These are phyloP conservation scores for Phytophthora ramorum DNA, from an alignment of 352 stramenopile genomes.

Conservation along the genomic window DNA sequence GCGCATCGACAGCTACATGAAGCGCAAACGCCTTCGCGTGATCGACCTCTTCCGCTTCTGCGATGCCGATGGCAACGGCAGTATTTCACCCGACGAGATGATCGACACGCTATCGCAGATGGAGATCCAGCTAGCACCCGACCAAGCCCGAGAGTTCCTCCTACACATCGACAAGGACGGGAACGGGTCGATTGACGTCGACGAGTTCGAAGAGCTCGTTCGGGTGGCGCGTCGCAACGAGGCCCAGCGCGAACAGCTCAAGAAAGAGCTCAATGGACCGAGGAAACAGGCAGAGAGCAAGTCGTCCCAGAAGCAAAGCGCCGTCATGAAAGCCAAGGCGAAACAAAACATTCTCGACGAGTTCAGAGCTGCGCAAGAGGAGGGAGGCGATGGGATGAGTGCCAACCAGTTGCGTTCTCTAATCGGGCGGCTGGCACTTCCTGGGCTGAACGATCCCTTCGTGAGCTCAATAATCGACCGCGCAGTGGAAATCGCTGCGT, in stretches of 20 bases:
- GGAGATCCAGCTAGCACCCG: slow-evolving; percentile 78
- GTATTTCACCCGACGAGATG: slow-evolving; percentile 83
- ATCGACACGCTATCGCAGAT: slow-evolving; percentile 86
- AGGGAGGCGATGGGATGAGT: slow-evolving; percentile 48
- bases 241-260: slow-evolving; percentile 76
- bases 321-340: slow-evolving; percentile 45
- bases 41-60: slow-evolving; percentile 90
- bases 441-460: slow-evolving; percentile 55
- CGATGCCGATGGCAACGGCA: slow-evolving; percentile 79
- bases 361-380: slow-evolving; percentile 51
- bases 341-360: slow-evolving; percentile 75
- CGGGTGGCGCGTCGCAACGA: slow-evolving; percentile 74
- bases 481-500: slow-evolving; percentile 20
- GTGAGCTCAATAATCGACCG: slow-evolving; percentile 59
- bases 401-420: slow-evolving; percentile 54
- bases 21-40: slow-evolving; percentile 82
- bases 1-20: slow-evolving; percentile 87
- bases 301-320: slow-evolving; percentile 39
- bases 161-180: slow-evolving; percentile 85
- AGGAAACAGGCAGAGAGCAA: slow-evolving; percentile 51
- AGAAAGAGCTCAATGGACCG: slow-evolving; percentile 62
- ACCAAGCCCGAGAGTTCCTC: slow-evolving; percentile 77
- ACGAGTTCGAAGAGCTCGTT: slow-evolving; percentile 87
- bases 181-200: slow-evolving; percentile 85
- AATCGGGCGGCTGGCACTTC: slow-evolving; percentile 53